These are phyloP conservation scores for Protea cynaroides DNA, from an alignment of 164 flowering plant species.

Conservation along the genomic window DNA sequence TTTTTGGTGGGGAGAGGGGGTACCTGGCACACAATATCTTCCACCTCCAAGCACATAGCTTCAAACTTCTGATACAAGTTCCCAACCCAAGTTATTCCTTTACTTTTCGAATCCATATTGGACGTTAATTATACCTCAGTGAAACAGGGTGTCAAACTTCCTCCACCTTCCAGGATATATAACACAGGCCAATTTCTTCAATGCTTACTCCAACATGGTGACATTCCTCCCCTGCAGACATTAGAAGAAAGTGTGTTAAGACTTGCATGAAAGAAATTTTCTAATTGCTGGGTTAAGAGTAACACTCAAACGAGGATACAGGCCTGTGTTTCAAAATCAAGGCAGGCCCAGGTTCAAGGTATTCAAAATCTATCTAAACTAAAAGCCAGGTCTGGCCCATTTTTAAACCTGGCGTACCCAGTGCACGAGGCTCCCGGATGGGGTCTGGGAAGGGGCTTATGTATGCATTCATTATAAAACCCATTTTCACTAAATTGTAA, in stretches of 20 bases:
- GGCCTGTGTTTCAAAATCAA: too few relatives aligned
- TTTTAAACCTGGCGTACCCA: too few relatives aligned
- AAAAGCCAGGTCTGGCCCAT: too few relatives aligned
- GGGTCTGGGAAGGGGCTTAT: too few relatives aligned
- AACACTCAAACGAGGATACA: too few relatives aligned
- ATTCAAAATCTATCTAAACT: too few relatives aligned
- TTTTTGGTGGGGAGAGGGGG: not conserved
- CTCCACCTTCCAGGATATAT: not conserved
- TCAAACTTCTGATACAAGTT: constrained; percentile 66
- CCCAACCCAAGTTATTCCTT: constrained; percentile 68
- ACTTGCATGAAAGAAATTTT: not conserved
- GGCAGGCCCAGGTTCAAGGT: too few relatives aligned
- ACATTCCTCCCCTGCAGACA: constrained; percentile 7
- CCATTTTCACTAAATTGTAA: too few relatives aligned
- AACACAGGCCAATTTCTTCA: not conserved
- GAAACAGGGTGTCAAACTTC: not conserved
- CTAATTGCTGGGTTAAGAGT: too few relatives aligned
- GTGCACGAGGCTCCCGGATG: too few relatives aligned
- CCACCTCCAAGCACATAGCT: constrained; percentile 70
- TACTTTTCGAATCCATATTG: constrained; percentile 41
- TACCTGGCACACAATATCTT: constrained; percentile 59
- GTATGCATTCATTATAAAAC: too few relatives aligned
- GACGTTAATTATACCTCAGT: constrained; percentile 15
- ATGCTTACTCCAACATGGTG: not conserved
- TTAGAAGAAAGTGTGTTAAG: not conserved